Percentiles rank a stretch among this genome's conserved stretches.
phyloP scores from a whole-genome alignment of 768 basidiomycete genomes.

The Exidia glandulosa region DNA sequence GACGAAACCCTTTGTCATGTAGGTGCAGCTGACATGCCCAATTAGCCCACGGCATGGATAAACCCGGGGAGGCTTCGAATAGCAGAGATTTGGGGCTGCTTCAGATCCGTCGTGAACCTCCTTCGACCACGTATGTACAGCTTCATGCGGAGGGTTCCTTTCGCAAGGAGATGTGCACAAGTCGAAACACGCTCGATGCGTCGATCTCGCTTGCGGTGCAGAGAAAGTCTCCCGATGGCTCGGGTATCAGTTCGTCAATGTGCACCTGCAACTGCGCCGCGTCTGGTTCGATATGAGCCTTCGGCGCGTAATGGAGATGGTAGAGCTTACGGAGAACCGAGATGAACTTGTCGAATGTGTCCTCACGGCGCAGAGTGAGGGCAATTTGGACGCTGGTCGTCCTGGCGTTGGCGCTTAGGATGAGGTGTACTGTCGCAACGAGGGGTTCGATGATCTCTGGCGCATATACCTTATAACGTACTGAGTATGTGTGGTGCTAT shows the following conservation, averaged over 20 bases:
- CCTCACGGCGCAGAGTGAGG: neutral
- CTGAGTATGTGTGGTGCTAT: neutral
- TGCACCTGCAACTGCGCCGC: neutral
- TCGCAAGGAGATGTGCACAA: neutral
- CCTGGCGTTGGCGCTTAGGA: neutral
- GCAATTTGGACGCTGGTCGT: neutral
- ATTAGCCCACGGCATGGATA: too few species aligned
- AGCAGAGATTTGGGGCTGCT: too few species aligned
- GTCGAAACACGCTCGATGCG: neutral
- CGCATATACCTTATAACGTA: neutral
- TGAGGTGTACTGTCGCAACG: neutral
- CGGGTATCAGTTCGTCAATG: neutral
- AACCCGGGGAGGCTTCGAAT: too few species aligned
- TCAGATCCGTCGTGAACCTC: too few species aligned
- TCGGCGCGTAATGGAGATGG: neutral
- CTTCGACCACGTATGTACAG: too few species aligned
- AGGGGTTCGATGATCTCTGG: neutral
- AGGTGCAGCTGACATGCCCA: too few species aligned
- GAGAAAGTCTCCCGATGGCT: neutral
- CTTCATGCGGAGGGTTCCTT: too few species aligned
- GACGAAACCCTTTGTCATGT: too few species aligned
- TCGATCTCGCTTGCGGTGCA: neutral
- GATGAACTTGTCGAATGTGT: neutral
- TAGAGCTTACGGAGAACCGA: neutral
- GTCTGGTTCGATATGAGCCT: neutral